Conservation (phyloP, 345 rosid genomes). For the Sonneratia alba region DNA sequence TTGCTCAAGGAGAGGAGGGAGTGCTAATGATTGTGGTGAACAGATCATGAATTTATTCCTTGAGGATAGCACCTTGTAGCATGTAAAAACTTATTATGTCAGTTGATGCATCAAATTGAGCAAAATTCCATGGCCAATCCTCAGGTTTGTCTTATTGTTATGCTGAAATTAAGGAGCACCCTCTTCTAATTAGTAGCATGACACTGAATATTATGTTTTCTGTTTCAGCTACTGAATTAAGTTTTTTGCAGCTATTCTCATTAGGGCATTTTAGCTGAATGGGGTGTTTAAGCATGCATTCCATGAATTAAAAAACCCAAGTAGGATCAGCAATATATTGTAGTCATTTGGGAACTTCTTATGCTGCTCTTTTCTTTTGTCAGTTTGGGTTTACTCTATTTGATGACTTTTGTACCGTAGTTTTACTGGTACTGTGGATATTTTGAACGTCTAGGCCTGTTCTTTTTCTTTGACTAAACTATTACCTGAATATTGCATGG, state of each 20-base stretch:
- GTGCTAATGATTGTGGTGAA: background rate
- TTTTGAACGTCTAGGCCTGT: no score
- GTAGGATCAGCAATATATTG: no score
- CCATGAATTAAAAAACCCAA: background rate
- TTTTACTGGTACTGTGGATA: background rate
- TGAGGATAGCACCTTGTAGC: background rate
- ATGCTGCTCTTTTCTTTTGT: background rate
- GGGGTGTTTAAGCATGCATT: background rate
- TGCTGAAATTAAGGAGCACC: no score
- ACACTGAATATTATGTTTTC: background rate
- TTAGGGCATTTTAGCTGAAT: background rate
- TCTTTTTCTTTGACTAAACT: no score
- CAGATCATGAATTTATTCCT: background rate
- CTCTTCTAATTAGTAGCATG: background rate
- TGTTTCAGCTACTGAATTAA: background rate
- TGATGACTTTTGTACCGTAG: background rate
- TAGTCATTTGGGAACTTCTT: background rate
- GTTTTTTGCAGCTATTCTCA: background rate
- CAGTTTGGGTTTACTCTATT: background rate
- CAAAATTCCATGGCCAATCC: background rate
- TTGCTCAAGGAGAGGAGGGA: background rate
- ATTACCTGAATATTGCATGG: background rate
- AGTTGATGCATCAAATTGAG: background rate
- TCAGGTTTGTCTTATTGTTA: background rate
- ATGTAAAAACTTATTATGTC: background rate